phyloP scores from a whole-genome alignment of 1,139 yeast genomes.

The Saccharomyces hybrid region DNA sequence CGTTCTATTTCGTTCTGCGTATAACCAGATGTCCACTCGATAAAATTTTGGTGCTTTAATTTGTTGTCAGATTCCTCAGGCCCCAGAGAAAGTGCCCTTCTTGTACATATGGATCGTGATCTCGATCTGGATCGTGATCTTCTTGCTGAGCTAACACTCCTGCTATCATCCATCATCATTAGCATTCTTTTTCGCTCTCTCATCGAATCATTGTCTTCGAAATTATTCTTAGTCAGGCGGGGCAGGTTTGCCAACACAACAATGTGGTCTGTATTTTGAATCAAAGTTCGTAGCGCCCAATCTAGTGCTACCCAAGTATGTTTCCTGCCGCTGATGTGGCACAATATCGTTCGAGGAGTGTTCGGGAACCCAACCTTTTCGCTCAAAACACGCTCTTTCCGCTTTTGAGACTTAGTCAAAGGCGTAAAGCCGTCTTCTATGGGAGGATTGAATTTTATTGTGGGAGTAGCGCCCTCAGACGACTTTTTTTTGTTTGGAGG shows the following conservation, averaged over 20 bases:
- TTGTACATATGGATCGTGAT: slow-evolving; percentile 14
- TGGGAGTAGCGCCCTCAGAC: background rate
- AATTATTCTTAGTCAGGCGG: slow-evolving; percentile 6
- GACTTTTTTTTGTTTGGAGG: slow-evolving; percentile 7
- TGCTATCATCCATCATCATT: slow-evolving; percentile 1
- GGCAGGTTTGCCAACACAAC: slow-evolving; percentile 45
- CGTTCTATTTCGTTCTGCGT: slow-evolving; percentile 18
- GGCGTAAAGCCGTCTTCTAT: slow-evolving; percentile 15
- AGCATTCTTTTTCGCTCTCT: background rate
- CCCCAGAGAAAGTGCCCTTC: slow-evolving; percentile 31
- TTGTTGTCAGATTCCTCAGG: slow-evolving; percentile 15
- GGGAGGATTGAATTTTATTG: slow-evolving; percentile 1
- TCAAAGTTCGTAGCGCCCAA: slow-evolving; percentile 47
- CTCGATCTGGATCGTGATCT: slow-evolving; percentile 14
- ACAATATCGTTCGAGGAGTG: slow-evolving; percentile 48
- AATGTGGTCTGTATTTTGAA: slow-evolving; percentile 57
- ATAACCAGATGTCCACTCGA: slow-evolving; percentile 30
- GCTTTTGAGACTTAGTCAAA: slow-evolving; percentile 17
- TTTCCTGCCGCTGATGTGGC: slow-evolving; percentile 58
- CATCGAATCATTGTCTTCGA: background rate
- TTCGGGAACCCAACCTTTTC: slow-evolving; percentile 19
- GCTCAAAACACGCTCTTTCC: slow-evolving; percentile 17
- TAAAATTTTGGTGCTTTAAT: slow-evolving; percentile 23
- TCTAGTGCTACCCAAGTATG: slow-evolving; percentile 80
- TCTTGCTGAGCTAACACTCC: slow-evolving; percentile 2